Evolutionary conservation across 83 land plant species (phyloP).

Genomic region (Diphasiastrum complanatum): DNA sequence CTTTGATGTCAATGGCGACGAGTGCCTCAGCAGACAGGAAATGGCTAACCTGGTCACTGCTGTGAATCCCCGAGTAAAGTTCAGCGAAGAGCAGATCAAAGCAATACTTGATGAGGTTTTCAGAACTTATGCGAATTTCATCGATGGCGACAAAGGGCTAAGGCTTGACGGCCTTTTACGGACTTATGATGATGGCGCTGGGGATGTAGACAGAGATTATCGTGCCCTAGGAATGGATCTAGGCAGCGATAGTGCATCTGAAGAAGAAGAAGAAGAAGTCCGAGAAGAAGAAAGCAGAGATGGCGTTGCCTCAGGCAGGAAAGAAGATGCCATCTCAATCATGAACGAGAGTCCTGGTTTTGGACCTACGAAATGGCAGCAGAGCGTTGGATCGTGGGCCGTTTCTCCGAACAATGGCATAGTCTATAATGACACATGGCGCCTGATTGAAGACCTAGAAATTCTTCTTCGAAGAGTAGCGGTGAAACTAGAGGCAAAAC

Average conservation of each 20-base stretch:
- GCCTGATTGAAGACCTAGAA: conserved; percentile 76
- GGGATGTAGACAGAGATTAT: conserved; percentile 96
- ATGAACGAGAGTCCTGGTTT: conserved; percentile 37
- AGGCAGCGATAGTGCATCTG: conserved; percentile 5
- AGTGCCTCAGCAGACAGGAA: conserved; percentile 74
- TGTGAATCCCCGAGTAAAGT: conserved; percentile 89
- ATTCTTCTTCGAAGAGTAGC: conserved; percentile 50
- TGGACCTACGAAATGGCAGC: conserved; percentile 13
- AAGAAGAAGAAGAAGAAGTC: conserved; percentile 11
- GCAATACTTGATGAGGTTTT: conserved; percentile 99
- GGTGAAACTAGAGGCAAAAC: conserved; percentile 41
- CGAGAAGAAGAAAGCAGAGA: neutral
- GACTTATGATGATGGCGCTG: conserved; percentile 99
- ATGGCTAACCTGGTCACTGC: conserved; percentile 93
- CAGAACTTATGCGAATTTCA: conserved; percentile 80
- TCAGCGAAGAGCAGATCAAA: conserved; percentile 81
- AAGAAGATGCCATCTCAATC: conserved; percentile 20
- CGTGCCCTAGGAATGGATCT: conserved; percentile 66
- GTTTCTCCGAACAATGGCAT: conserved; percentile 66
- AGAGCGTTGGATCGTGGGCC: conserved; percentile 62
- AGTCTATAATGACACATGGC: conserved; percentile 79
- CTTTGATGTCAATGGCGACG: conserved; percentile 78
- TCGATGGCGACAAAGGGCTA: conserved; percentile 64
- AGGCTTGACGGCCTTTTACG: conserved; percentile 69
- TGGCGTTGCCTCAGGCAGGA: neutral